phyloP scores from a whole-genome alignment of 306 rosid species.

The Prunus mira region DNA sequence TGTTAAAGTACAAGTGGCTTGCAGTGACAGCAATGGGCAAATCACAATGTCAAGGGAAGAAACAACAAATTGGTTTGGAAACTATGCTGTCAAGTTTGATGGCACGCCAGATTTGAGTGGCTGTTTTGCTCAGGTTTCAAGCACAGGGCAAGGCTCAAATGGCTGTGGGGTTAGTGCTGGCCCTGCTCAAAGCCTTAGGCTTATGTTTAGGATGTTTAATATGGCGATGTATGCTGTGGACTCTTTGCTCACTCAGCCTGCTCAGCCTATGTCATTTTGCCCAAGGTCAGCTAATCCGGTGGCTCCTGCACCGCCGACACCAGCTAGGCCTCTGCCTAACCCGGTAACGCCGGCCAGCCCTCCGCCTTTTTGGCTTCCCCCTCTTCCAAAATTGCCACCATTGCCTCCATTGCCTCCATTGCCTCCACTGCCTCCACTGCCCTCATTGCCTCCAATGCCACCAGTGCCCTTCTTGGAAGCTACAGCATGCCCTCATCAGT shows the following conservation, averaged over 20 bases:
- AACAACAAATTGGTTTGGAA: slow-evolving; percentile 75
- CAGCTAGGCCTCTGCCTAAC: slow-evolving; percentile 10
- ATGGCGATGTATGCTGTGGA: slow-evolving; percentile 70
- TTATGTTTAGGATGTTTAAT: slow-evolving; percentile 69
- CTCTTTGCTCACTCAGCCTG: slow-evolving; percentile 77
- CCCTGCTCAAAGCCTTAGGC: slow-evolving; percentile 60
- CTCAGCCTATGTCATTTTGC: slow-evolving; percentile 70
- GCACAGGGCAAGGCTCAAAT: slow-evolving; percentile 43
- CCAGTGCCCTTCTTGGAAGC: slow-evolving; percentile 56
- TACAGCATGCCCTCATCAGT: slow-evolving; percentile 72
- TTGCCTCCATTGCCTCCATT: slow-evolving; percentile 42
- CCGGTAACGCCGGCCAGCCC: slow-evolving; percentile 11
- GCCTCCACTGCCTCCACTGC: slow-evolving; percentile 51
- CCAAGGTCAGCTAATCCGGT: slow-evolving; percentile 52
- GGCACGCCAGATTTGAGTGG: slow-evolving; percentile 69
- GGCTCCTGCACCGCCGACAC: slow-evolving; percentile 32
- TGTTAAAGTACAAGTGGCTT: slow-evolving; percentile 62
- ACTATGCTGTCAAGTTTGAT: slow-evolving; percentile 59
- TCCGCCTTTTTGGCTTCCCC: slow-evolving; percentile 47
- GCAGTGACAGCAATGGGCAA: slow-evolving; percentile 62
- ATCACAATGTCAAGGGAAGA: slow-evolving; percentile 68
- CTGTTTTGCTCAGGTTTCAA: slow-evolving; percentile 57
- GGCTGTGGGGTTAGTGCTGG: slow-evolving; percentile 59
- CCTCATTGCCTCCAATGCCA: slow-evolving; percentile 32
- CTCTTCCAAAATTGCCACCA: slow-evolving; percentile 34